Evolutionary conservation across 768 basidiomycete genomes (phyloP).

Genomic region (Amanita rimosa): DNA sequence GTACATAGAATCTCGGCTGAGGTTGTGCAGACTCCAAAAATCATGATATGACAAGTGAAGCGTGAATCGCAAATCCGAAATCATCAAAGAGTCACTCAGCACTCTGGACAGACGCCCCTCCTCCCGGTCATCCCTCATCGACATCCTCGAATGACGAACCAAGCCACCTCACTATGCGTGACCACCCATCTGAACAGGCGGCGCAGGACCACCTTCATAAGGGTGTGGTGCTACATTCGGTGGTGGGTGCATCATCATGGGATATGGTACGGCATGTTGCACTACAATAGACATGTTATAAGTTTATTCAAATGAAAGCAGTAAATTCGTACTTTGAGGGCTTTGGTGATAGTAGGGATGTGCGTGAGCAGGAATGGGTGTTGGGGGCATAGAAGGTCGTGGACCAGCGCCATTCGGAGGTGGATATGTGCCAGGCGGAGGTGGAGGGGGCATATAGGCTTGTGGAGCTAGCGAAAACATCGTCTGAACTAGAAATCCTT

Average conservation of each 20-base stretch:
- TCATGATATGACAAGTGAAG: slow-evolving; percentile 6
- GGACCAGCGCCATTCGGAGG: slow-evolving; percentile 70
- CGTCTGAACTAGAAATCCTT: slow-evolving; percentile 6
- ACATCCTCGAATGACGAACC: background rate
- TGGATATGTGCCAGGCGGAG: slow-evolving; percentile 68
- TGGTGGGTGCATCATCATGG: slow-evolving; percentile 87
- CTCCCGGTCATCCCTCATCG: slow-evolving; percentile 6
- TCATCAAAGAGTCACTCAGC: slow-evolving; percentile 2
- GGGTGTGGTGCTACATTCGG: slow-evolving; percentile 58
- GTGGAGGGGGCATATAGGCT: slow-evolving; percentile 69
- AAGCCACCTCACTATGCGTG: slow-evolving; percentile 37
- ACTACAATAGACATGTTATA: slow-evolving; percentile 37
- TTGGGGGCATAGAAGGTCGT: slow-evolving; percentile 85
- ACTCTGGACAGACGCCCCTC: background rate
- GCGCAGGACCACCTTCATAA: slow-evolving; percentile 62
- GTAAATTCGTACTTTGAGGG: slow-evolving; percentile 55
- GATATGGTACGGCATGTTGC: slow-evolving; percentile 78
- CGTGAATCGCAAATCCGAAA: slow-evolving; percentile 2
- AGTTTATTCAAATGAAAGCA: slow-evolving; percentile 15
- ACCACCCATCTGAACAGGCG: slow-evolving; percentile 69
- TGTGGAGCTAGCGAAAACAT: slow-evolving; percentile 38
- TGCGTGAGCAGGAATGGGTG: slow-evolving; percentile 78
- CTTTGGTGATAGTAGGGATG: slow-evolving; percentile 87
- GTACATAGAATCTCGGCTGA: slow-evolving; percentile 7
- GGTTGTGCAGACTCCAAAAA: slow-evolving; percentile 10